Base-by-base conservation (phyloP, 371 early-diverging fungal genomes). In the Syncephalastrum monosporum region DNA sequence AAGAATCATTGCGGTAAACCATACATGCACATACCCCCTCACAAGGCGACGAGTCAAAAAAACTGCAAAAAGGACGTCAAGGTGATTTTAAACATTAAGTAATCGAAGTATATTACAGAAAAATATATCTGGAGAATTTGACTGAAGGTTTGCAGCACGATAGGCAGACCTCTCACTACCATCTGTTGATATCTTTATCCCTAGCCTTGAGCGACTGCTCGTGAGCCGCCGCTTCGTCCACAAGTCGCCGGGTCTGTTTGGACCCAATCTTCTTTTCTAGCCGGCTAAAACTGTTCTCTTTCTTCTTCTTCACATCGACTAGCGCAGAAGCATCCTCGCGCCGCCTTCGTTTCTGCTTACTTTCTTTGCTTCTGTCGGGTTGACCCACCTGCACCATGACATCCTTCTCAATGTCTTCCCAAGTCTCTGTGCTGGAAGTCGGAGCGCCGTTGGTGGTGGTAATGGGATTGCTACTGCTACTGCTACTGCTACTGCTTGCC, bases 401-500 rank as follows among this genome's bases (percentile, higher is more conserved):
- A 56, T 86, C 82, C 3, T 64, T 68, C 50, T 83, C 84, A 16
- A 86, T 46, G 6, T 85, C 75, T 33, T 85, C 75, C 85, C 86
- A 85, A 0, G 80, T 67, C 29, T 50, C 60, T 55, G 53, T 59
- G 59, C 53, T 70, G 46, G 55, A 15, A 16, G 50, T 45, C 8
- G 52, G 41, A 16, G 56, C 3, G 21, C 21, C 21, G 21, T 21
- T 47, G 5, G 55, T 47, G 25, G 58, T 49, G 25, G 55, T 19
- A 14, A 15, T n/a, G 14, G 24, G 7, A 29, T 29, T 48, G 42
- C 46, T 27, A 48, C 50, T 15, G 50, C 29, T 21, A 48, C n/a
- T n/a, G n/a, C 50, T 16, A 48, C 29, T 13, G 47, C 27, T 27
- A 38, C 46, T 29, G 21, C n/a, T 42, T 17, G 33, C 17, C 42